Evolutionary conservation across 805 yeast genomes (phyloP).

Genomic region (Huiozyma naganishii): DNA sequence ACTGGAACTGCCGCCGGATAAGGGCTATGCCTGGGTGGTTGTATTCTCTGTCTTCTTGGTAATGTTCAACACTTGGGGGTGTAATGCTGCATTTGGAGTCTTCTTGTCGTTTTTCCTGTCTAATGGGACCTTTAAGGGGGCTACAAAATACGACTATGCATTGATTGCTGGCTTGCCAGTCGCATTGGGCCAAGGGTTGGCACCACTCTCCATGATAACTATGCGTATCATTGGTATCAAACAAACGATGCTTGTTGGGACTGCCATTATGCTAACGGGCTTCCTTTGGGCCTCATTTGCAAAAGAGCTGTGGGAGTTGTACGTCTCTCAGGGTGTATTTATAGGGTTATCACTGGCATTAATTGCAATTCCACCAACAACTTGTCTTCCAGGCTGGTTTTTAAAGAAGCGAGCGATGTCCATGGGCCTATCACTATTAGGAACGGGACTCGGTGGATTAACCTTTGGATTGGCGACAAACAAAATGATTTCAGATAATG

Average conservation of each 20-base stretch:
- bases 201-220: conserved; percentile 45
- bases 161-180: conserved; percentile 61
- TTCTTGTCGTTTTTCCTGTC: conserved; percentile 49
- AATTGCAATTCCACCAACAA: conserved; percentile 46
- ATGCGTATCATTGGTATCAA: conserved; percentile 42
- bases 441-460: conserved; percentile 45
- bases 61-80: conserved; percentile 65
- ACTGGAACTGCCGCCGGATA: conserved; percentile 41
- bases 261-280: conserved; percentile 42
- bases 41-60: conserved; percentile 39
- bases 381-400: conserved; percentile 63
- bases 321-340: conserved; percentile 56
- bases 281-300: conserved; percentile 52
- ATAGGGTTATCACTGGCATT: conserved; percentile 43
- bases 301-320: conserved; percentile 53
- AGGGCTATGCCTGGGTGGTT: conserved; percentile 61
- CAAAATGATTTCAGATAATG: conserved; percentile 31
- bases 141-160: conserved; percentile 49
- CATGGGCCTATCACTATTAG: conserved; percentile 38
- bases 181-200: conserved; percentile 40
- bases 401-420: conserved; percentile 48
- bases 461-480: conserved; percentile 31
- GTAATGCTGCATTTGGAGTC: conserved; percentile 54
- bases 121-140: conserved; percentile 41
- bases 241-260: conserved; percentile 39